A percentile compares a stretch with the other conserved stretches of the same genome.
Conservation (phyloP, 2,329 filamentous ascomycete genomes). For the Furcasterigmium furcatum region DNA sequence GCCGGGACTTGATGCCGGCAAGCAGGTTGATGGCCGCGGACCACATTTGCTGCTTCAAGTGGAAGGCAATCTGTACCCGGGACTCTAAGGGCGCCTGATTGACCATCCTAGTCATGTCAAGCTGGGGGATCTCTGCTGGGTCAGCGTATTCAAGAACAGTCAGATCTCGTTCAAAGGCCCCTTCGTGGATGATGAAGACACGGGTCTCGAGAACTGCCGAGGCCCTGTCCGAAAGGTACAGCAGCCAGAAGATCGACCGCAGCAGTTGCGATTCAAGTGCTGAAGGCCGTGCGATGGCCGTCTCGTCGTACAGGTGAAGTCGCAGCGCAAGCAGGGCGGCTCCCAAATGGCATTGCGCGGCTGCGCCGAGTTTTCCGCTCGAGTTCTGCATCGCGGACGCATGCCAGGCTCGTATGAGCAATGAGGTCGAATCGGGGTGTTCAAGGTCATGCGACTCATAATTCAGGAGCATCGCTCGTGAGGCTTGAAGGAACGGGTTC, state of each 20-base stretch:
- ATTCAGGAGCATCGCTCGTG: constrained; percentile 32
- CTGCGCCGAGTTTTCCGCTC: constrained; percentile 30
- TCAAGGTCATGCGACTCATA: constrained; percentile 35
- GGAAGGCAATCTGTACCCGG: constrained; percentile 25
- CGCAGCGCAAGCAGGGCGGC: constrained; percentile 38
- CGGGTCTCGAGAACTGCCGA: constrained; percentile 34
- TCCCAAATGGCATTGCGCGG: constrained; percentile 43
- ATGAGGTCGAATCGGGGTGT: constrained; percentile 35
- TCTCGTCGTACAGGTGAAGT: constrained; percentile 38
- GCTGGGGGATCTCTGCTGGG: neutral
- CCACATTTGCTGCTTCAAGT: constrained; percentile 30
- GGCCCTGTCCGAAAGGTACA: constrained; percentile 36
- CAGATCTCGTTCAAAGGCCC: neutral
- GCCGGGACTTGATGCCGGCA: neutral
- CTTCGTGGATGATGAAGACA: constrained; percentile 38
- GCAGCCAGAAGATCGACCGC: constrained; percentile 32
- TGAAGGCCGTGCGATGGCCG: constrained; percentile 13
- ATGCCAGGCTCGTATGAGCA: constrained; percentile 40
- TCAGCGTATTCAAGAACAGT: constrained; percentile 33
- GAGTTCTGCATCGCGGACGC: constrained; percentile 40
- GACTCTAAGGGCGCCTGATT: constrained; percentile 11
- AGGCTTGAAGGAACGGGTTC: constrained; percentile 33
- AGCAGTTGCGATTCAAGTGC: constrained; percentile 31
- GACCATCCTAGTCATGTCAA: neutral
- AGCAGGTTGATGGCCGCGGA: neutral